phyloP scores from a whole-genome alignment of 192 early-diverging fungal genomes.

The Coemansia sp. region DNA sequence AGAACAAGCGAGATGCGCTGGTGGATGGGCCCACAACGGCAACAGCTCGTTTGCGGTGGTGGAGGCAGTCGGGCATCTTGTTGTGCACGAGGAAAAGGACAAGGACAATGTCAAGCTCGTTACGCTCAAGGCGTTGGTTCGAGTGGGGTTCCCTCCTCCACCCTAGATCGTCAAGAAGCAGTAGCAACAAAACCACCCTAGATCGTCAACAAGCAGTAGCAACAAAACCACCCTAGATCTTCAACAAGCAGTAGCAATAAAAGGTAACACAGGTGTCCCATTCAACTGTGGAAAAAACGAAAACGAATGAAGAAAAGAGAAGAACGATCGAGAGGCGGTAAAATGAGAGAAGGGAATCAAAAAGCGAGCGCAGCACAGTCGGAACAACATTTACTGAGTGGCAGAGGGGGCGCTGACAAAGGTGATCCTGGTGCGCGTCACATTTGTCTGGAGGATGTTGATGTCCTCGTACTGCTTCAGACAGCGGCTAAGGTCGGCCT shows the following conservation, averaged over 20 bases:
- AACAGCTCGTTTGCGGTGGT: background rate
- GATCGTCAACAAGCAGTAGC: too few species aligned
- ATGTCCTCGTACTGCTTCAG: conserved; percentile 74
- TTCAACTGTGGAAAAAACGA: background rate
- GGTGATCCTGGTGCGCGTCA: conserved; percentile 60
- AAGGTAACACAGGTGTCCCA: background rate
- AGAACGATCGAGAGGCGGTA: background rate
- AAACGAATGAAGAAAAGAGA: background rate
- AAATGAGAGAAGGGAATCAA: too few species aligned
- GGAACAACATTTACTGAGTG: background rate
- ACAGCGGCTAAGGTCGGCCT: conserved; percentile 74
- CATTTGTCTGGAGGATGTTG: conserved; percentile 71
- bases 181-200: background rate
- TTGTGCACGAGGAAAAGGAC: conserved; percentile 53
- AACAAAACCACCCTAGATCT: background rate
- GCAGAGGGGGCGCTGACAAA: conserved; percentile 37
- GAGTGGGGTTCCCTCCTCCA: background rate
- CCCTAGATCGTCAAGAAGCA: background rate
- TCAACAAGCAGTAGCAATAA: background rate
- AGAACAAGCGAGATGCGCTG: background rate
- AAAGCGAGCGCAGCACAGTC: too few species aligned
- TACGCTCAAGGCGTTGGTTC: conserved; percentile 21
- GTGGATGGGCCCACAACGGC: background rate
- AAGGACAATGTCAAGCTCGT: conserved; percentile 56
- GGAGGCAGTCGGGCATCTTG: conserved; percentile 17